These are phyloP conservation scores for Mycocentrospora acerina DNA, from an alignment of 2,329 filamentous ascomycete genomes.

Conservation along the genomic window DNA sequence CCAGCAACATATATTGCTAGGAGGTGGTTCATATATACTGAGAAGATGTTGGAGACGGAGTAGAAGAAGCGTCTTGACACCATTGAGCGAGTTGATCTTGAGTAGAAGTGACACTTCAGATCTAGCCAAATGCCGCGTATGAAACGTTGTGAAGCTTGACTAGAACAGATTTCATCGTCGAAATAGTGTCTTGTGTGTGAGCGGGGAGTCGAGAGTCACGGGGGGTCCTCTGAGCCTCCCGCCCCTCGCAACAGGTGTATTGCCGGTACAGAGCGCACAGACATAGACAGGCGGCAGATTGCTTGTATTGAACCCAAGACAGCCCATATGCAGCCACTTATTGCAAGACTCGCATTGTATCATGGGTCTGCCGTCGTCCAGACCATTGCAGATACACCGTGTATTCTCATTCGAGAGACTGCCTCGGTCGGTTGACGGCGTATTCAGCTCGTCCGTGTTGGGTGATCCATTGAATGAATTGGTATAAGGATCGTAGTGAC, in stretches of 20 bases:
- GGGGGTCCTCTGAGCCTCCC: conserved; percentile 32
- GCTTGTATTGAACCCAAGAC: conserved; percentile 55
- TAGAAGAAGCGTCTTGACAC: too few species aligned
- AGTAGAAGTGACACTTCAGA: too few species aligned
- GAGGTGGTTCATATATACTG: too few species aligned
- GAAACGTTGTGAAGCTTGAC: too few species aligned
- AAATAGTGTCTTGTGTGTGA: conserved; percentile 34
- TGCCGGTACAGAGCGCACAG: conserved; percentile 44
- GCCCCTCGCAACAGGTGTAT: conserved; percentile 36
- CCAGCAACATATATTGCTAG: too few species aligned
- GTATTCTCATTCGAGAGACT: conserved; percentile 54
- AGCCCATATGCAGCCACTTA: conserved; percentile 63
- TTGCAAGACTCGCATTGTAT: conserved; percentile 65
- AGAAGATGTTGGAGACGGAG: too few species aligned
- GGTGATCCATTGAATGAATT: conserved; percentile 45
- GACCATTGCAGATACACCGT: conserved; percentile 59
- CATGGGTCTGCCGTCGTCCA: conserved; percentile 58
- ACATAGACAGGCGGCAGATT: conserved; percentile 47
- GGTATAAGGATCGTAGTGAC: conserved; percentile 39
- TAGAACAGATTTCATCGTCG: conserved; percentile 18
- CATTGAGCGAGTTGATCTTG: too few species aligned
- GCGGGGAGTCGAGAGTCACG: conserved; percentile 28
- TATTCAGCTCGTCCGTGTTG: conserved; percentile 50
- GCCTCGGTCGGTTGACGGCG: conserved; percentile 56
- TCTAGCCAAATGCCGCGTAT: too few species aligned